Evolutionary conservation across 345 rosid species (phyloP).

Genomic region (Gossypium longicalyx): DNA sequence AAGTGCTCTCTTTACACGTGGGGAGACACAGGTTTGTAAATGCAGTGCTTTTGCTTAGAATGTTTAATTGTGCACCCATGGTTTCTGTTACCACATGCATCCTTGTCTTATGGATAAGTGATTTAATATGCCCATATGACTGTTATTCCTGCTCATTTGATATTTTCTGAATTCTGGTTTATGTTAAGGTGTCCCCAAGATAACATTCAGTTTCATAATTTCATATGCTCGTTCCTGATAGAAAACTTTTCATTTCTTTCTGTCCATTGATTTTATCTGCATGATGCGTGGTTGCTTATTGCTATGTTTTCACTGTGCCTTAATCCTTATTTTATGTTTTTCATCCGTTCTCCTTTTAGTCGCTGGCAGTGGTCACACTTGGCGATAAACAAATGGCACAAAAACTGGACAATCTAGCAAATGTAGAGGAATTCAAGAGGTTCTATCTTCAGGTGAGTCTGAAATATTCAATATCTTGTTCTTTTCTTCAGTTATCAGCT

Average conservation of each 20-base stretch:
- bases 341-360: conserved; percentile 39
- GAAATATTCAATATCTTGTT: conserved; percentile 20
- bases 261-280: not conserved
- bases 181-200: not conserved
- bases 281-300: not conserved
- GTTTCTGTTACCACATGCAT: not conserved
- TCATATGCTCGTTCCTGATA: not conserved
- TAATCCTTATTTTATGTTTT: not conserved
- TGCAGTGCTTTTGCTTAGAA: conserved; percentile 3
- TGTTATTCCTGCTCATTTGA: not conserved
- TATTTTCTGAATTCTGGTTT: conserved; percentile 7
- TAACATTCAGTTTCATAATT: not conserved
- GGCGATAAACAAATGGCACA: conserved; percentile 99
- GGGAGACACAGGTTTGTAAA: conserved; percentile 86
- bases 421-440: conserved; percentile 79
- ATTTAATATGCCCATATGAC: not conserved
- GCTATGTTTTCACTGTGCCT: conserved; percentile 10
- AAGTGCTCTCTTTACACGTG: conserved; percentile 98
- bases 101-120: not conserved
- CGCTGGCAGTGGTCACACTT: conserved; percentile 93
- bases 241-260: not conserved
- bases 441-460: conserved; percentile 92
- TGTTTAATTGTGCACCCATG: conserved; percentile 3
- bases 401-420: conserved; percentile 81
- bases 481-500: conserved; percentile 15